Evolutionary conservation across 202 grass and related monocot genomes (phyloP).

Genomic region (Schoenoplectus tabernaemontani): DNA sequence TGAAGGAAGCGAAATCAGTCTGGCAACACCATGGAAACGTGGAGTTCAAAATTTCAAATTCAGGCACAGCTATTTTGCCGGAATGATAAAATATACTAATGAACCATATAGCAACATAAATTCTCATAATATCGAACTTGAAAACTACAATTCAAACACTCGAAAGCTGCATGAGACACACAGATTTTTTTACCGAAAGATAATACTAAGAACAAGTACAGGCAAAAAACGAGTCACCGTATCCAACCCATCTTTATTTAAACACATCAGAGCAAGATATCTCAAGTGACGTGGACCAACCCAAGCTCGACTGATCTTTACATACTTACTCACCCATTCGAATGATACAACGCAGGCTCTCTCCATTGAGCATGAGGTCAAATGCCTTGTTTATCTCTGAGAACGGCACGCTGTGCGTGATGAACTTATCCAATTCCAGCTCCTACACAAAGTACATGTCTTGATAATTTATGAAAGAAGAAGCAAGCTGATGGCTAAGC

Average conservation of each 20-base stretch:
- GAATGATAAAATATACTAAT: neutral
- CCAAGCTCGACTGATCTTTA: too few relatives aligned
- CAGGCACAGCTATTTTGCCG: too few relatives aligned
- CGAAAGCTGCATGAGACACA: neutral
- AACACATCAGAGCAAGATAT: neutral
- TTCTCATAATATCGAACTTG: too few relatives aligned
- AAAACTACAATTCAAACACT: neutral
- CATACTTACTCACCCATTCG: conserved; percentile 36
- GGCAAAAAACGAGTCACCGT: neutral
- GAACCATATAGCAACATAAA: neutral
- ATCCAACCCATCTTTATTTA: neutral
- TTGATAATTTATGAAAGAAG: neutral
- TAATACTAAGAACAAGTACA: neutral
- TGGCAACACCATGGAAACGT: too few relatives aligned
- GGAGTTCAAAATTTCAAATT: too few relatives aligned
- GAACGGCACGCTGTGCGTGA: conserved; percentile 62
- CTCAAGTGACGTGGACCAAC: neutral
- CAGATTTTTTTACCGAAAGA: too few relatives aligned
- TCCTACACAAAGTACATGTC: conserved; percentile 31
- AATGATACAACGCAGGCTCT: conserved; percentile 87
- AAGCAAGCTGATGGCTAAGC: neutral
- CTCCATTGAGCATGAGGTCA: conserved; percentile 75
- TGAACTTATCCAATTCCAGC: conserved; percentile 89
- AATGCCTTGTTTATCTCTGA: conserved; percentile 82
- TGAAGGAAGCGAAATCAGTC: too few relatives aligned